Base-by-base conservation (phyloP, 2,329 filamentous ascomycete species). In the Fusarium abutilonis region DNA sequence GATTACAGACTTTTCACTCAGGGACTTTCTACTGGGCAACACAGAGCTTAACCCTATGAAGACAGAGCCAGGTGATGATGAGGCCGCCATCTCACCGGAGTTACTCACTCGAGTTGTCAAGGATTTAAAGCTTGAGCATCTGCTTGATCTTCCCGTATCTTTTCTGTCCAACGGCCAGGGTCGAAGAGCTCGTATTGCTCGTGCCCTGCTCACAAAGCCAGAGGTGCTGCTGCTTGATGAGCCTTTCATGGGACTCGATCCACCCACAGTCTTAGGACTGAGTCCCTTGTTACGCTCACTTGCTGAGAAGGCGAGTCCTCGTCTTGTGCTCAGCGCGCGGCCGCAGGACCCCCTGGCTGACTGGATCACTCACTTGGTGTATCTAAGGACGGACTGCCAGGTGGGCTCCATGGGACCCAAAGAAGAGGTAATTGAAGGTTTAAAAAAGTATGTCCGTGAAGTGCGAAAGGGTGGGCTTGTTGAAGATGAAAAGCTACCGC, bases 151-250 rank as follows among this genome's bases (percentile, higher is more conserved):
- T 73, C 93, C 94, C 0, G 91, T 98, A 8, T 86, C 91, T 21
- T 96, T 95, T 73, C 78, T 99, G 51, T 97, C 93, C 73, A 97
- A 98, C 75, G 95, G 95, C 0, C 95, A 99, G 76, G 94, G 91
- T 7, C 83, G 94, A 63, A 82, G 95, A 51, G 91, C 94, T 8
- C 86, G 92, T 60, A 97, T 99, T 66, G 95, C 93, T 2, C 91
- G 92, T 68, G 93, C 93, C 0, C 77, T 99, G 46, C 81, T 98
- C 56, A 87, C 82, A 7, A 83, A 84, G 48, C 95, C 95, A 0
- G 90, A 96, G 74, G 83, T 97, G 10, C 73, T 99, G 59, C 81
- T 98, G 48, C 81, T 97, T 3, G 95, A 99, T 76, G 94, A 97
- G 69, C 94, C 95, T 1, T 97, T 97, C 72, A 96, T 97, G 91